Evolutionary conservation across 805 yeast genomes (phyloP), one percentile per base, ranked within the genome.

Genomic region (Candida loeiensis): DNA sequence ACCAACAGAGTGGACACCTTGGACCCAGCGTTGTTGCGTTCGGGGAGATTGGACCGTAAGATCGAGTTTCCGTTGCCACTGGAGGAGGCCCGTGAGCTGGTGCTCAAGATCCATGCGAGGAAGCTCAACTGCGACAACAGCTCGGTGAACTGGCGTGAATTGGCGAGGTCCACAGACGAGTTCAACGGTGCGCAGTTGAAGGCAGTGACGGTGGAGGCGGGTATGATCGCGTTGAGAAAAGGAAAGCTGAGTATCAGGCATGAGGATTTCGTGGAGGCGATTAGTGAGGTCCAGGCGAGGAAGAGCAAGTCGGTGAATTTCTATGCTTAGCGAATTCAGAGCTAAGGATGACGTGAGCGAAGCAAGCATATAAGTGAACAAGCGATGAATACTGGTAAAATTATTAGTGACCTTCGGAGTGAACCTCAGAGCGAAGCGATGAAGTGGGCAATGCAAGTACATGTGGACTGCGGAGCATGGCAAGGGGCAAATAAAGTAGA

Each of bases 121-220:
- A 95, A 93, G 60, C 86, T 93, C 88, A 87, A 95, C 36, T 85
- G 90, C 43, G 96, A 88, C 61, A 67, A 66, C 51, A 83, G 79
- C 45, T 80, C 85, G 28, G 89, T 93, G 48, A 93, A 93, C 69
- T 93, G 99, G 99, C 86, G 89, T 64, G 99, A 93, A 70, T 77
- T 93, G 59, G 98, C 99, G 3, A 79, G 99, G 61, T 86, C 96
- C 6, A 93, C 99, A 0, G 99, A 93, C 63, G 99, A 93, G 66
- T 93, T 93, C 65, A 93, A 93, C 58, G 99, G 99, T 59, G 99
- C 99, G 1, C 99, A 93, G 67, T 74, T 93, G 61, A 93, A 93
- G 70, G 99, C 99, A 2, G 99, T 93, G 31, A 90, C 97, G 6
- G 99, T 93, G 16, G 99, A 93, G 64, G 99, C 99, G 5, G 99